phyloP scores from a whole-genome alignment of 1,139 yeast species.

The Pichia sp. region DNA sequence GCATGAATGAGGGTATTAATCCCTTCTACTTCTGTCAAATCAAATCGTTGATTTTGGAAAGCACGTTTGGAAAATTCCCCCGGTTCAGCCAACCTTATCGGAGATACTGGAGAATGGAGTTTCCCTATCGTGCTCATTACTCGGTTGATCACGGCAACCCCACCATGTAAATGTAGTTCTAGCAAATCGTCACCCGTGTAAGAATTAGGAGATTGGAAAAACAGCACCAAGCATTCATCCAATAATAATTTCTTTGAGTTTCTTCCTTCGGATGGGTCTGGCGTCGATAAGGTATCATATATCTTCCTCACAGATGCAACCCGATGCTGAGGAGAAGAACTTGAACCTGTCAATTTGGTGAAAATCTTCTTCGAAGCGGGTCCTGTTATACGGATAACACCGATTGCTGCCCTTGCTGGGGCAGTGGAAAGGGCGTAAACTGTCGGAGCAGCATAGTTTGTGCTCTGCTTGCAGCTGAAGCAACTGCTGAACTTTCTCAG shows the following conservation, averaged over 20 bases:
- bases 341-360: constrained; percentile 42
- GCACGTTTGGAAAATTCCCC: constrained; percentile 93
- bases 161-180: constrained; percentile 91
- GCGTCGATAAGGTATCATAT: constrained; percentile 29
- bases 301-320: constrained; percentile 54
- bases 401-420: constrained; percentile 81
- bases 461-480: not conserved
- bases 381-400: constrained; percentile 81
- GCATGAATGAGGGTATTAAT: constrained; percentile 87
- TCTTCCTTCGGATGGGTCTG: constrained; percentile 26
- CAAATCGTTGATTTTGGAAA: constrained; percentile 38
- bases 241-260: constrained; percentile 36
- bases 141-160: constrained; percentile 74
- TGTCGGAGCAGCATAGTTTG: constrained; percentile 37
- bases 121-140: constrained; percentile 60
- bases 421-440: constrained; percentile 88
- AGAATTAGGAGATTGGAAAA: constrained; percentile 70
- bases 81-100: constrained; percentile 78
- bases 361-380: constrained; percentile 49
- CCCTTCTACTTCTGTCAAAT: constrained; percentile 85
- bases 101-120: constrained; percentile 41
- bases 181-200: constrained; percentile 90
- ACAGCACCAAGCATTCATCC: constrained; percentile 74
- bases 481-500: not conserved
- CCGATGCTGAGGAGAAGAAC: constrained; percentile 45